A percentile compares a stretch with the other conserved stretches of the same genome.
phyloP scores from a whole-genome alignment of 2,329 filamentous ascomycete species.

The Xylariaceae sp. region DNA sequence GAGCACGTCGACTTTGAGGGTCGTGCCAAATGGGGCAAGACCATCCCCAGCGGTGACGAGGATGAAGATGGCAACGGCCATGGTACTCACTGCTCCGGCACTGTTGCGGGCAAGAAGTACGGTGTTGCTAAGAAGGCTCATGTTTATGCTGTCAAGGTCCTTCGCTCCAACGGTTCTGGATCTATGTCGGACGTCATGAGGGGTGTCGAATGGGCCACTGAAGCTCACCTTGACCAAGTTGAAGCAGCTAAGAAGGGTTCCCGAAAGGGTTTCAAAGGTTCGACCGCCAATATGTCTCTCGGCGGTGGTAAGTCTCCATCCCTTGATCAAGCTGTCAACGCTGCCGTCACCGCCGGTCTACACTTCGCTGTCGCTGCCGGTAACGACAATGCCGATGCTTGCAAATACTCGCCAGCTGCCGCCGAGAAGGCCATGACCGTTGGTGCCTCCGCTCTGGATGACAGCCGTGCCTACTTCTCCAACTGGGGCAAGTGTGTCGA shows the following conservation, averaged over 20 bases:
- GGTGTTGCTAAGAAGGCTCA: slow-evolving; percentile 99
- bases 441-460: slow-evolving; percentile 89
- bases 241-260: slow-evolving; percentile 84
- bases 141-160: slow-evolving; percentile 96
- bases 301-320: slow-evolving; percentile 95
- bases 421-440: slow-evolving; percentile 93
- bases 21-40: slow-evolving; percentile 96
- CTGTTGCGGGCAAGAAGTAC: slow-evolving; percentile 97
- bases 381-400: slow-evolving; percentile 98
- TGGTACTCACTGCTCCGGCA: slow-evolving; percentile 98
- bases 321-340: slow-evolving; percentile 91
- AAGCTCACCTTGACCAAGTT: slow-evolving; percentile 77
- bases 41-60: slow-evolving; percentile 82
- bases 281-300: slow-evolving; percentile 98
- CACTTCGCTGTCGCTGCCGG: slow-evolving; percentile 98
- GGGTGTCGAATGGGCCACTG: slow-evolving; percentile 94
- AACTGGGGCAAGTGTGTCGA: slow-evolving; percentile 99
- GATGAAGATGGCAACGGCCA: slow-evolving; percentile 97
- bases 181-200: slow-evolving; percentile 99
- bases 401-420: slow-evolving; percentile 98
- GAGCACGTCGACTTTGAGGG: slow-evolving; percentile 97
- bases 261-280: slow-evolving; percentile 98
- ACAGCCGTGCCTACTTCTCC: slow-evolving; percentile 99
- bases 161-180: slow-evolving; percentile 94
- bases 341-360: slow-evolving; percentile 87